Evolutionary conservation across 1,284 basidiomycete species (phyloP), one percentile per base, ranked within the genome.

Genomic region (Cutaneotrichosporon cavernicola): DNA sequence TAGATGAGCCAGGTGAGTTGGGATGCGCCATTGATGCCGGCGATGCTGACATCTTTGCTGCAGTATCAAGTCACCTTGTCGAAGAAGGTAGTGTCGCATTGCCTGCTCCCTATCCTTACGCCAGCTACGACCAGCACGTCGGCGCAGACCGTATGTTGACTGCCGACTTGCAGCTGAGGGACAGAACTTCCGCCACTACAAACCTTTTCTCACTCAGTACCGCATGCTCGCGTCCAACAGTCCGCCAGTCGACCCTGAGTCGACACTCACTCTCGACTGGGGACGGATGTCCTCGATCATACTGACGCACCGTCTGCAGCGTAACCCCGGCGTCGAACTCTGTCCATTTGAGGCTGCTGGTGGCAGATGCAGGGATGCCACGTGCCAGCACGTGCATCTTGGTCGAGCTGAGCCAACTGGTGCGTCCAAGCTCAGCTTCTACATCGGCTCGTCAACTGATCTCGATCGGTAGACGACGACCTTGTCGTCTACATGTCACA

Each of bases 261-360:
- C 18, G n/a, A 43, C 40, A 43, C 55, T 56, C 26, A 56, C 55
- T 32, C 58, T 75, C 60, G 72, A 77, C 63, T 62, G 65, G 56
- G 34, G 21, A 18, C 63, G 76, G n/a, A 60, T 77, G 22, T 58
- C 63, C 16, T 71, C 71, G 2, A 72, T 76, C 53, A 63, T 76
- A 72, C 76, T 79, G 61, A 79, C 77, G 18, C 66, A 69, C 49
- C 67, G 70, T 18, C 60, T 74, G 18, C 66, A 67, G 65, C 43
- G 53, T 21, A 68, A 74, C 32, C 72, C 73, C 4, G 47, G 60
- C 21, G 65, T 65, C 13, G 58, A 67, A 30, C 64, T 76, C 21
- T 79, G 77, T 49, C 59, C 61, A 21, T 73, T 72, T 22, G 77
- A 79, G 65, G 70, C 66, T 1, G 71, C 63, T 2, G 77, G 77